Base-by-base conservation (phyloP, 2,329 filamentous ascomycete genomes). In the Sporothrix brunneoviolacea region DNA sequence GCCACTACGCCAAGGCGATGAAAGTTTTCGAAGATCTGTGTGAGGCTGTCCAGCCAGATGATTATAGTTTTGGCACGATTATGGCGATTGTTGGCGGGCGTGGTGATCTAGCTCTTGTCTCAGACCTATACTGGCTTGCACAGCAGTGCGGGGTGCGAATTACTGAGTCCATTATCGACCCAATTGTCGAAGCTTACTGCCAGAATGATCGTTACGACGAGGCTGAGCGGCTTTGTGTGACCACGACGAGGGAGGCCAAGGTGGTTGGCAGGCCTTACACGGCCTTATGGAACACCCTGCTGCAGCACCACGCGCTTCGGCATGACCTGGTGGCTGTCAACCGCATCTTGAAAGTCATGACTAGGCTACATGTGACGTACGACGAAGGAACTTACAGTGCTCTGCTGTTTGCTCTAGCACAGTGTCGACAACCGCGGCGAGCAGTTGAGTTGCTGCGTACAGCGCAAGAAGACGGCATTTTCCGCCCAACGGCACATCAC, bases 241-340 rank as follows among this genome's bases (percentile, higher is more conserved):
- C 77, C 39, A 75, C 81, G 28, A 70, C 82, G 19, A 65, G 67
- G 12, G 70, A 73, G 54, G 68, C 37, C 8, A 62, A 72, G 16
- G 74, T 80, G 1, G 70, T 74, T 2, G 67, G 45, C 24, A 35
- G 21, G 33, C 51, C 48, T 15, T 70, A 76, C 19, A 82, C 82
- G 2, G 70, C 74, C 28, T 79, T 89, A 61, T 96, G 88, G 87
- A 95, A 96, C 61, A 74, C 80, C 48, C 68, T 96, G 28, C 70
- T 96, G 4, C 74, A 77, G 50, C 79, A 84, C 54, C 77, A 89
- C 63, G 87, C 86, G 7, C 69, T 79, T 50, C 74, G 77, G 7
- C 77, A 84, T 50, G 71, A 75, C 47, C 63, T 80, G 7, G 62
- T 61, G n/a, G 67, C 68, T 42, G 68, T 78, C 48, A 74, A 79